These are phyloP conservation scores for Lotmaria passim DNA, from an alignment of 208 protist species.

Conservation along the genomic window DNA sequence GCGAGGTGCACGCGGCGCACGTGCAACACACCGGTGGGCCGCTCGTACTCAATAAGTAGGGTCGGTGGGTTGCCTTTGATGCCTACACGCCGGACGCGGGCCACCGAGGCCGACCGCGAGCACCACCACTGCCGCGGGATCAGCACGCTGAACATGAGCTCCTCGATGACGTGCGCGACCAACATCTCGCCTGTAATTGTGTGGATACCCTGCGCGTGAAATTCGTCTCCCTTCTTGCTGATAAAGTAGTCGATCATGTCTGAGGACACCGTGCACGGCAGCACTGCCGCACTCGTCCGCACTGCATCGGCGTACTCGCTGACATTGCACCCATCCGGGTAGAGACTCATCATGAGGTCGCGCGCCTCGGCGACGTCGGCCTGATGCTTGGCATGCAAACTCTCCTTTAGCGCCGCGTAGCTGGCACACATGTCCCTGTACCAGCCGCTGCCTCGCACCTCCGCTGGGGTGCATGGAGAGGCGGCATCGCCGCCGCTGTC, in stretches of 20 bases:
- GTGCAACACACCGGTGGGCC: conserved; percentile 15
- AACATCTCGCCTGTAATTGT: conserved; percentile 56
- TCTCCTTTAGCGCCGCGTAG: conserved; percentile 37
- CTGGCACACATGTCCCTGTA: conserved; percentile 52
- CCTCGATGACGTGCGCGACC: conserved; percentile 40
- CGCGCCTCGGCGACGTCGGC: conserved; percentile 46
- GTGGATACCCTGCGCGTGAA: conserved; percentile 24
- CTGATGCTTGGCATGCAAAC: conserved; percentile 27
- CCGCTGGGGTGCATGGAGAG: conserved; percentile 4
- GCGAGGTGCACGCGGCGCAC: conserved; percentile 53
- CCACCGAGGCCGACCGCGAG: background rate
- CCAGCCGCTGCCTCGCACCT: conserved; percentile 49
- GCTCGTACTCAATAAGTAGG: conserved; percentile 70
- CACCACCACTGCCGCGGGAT: conserved; percentile 72
- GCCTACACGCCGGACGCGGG: conserved; percentile 39
- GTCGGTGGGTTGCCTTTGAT: conserved; percentile 41
- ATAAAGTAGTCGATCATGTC: conserved; percentile 40
- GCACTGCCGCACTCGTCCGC: conserved; percentile 73
- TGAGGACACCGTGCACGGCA: conserved; percentile 55
- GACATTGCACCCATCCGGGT: conserved; percentile 67
- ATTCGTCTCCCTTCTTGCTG: conserved; percentile 32
- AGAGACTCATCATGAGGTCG: conserved; percentile 65
- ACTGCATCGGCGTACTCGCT: conserved; percentile 73
- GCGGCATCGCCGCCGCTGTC: background rate
- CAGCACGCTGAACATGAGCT: conserved; percentile 53